Evolutionary conservation across 2,329 filamentous ascomycete genomes (phyloP).

Genomic region (Neonectria faginata): DNA sequence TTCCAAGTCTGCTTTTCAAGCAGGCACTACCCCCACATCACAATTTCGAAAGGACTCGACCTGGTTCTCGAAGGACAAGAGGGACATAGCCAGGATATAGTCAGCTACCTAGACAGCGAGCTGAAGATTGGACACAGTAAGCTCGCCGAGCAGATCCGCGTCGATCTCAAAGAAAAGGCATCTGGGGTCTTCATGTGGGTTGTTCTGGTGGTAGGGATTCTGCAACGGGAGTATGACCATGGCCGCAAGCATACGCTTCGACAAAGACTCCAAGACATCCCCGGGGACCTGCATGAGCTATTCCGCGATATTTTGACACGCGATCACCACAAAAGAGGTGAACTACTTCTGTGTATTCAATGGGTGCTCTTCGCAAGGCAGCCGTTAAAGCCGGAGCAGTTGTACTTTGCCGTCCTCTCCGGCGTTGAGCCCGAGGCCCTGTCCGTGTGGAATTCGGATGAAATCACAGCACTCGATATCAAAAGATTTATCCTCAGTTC

Average conservation of each 20-base stretch:
- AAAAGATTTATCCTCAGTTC: constrained; percentile 52
- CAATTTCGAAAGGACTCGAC: constrained; percentile 41
- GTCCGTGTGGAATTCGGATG: constrained; percentile 37
- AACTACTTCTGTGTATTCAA: constrained; percentile 58
- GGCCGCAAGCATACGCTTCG: constrained; percentile 43
- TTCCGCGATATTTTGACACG: constrained; percentile 64
- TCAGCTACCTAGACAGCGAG: constrained; percentile 31
- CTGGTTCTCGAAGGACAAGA: constrained; percentile 43
- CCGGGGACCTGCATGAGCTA: constrained; percentile 55
- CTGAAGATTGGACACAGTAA: constrained; percentile 13
- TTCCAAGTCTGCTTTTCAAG: constrained; percentile 59
- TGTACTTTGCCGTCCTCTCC: constrained; percentile 51
- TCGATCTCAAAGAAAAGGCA: constrained; percentile 51
- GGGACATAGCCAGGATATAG: constrained; percentile 45
- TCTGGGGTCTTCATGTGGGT: constrained; percentile 60
- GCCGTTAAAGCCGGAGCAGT: constrained; percentile 57
- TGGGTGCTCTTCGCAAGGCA: constrained; percentile 64
- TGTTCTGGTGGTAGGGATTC: constrained; percentile 52
- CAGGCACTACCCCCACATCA: constrained; percentile 60
- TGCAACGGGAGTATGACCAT: constrained; percentile 50
- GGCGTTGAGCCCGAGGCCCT: accelerated
- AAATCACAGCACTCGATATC: not conserved
- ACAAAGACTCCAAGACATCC: constrained; percentile 51
- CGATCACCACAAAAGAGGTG: constrained; percentile 56
- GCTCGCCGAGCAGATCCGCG: not conserved